Conservation (phyloP, 1,284 basidiomycete species). For the Ceratobasidium sp. region DNA sequence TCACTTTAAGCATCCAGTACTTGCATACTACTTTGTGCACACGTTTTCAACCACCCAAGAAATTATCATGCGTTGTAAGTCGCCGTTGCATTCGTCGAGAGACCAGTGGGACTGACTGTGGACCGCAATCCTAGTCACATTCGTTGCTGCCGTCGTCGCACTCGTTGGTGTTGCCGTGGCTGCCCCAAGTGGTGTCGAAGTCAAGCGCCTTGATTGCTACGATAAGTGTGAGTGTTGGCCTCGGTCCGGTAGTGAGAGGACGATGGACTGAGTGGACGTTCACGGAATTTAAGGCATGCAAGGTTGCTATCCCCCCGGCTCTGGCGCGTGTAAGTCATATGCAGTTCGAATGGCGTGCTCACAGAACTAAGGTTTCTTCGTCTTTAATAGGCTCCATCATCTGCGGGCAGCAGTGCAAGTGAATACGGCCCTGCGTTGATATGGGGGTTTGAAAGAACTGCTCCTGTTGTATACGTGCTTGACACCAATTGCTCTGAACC, state of each 20-base stretch:
- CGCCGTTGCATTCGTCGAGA: not conserved
- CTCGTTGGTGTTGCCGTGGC: slow-evolving; percentile 16
- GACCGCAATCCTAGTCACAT: not conserved
- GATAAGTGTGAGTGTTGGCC: slow-evolving; percentile 4
- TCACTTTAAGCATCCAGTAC: slow-evolving; percentile 11
- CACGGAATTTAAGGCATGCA: slow-evolving; percentile 7
- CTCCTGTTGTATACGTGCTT: not conserved
- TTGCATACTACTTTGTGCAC: not conserved
- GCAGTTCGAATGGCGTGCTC: slow-evolving; percentile 9
- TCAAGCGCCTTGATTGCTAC: slow-evolving; percentile 19
- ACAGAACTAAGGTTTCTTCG: not conserved
- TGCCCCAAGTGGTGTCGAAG: not conserved
- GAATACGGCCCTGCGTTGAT: too few species aligned
- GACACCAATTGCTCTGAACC: not conserved
- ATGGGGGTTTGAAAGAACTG: too few species aligned
- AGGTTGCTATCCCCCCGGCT: slow-evolving; percentile 19
- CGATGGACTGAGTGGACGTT: not conserved
- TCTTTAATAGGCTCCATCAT: not conserved
- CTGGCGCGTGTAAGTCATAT: slow-evolving; percentile 6
- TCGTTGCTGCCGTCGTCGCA: slow-evolving; percentile 27
- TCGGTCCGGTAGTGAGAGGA: not conserved
- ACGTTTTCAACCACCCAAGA: not conserved
- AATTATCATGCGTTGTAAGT: slow-evolving; percentile 31
- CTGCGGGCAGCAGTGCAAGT: slow-evolving; percentile 19
- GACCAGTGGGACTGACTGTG: not conserved